Base-by-base conservation (phyloP, 768 basidiomycete genomes). In the Mycena filopes region DNA sequence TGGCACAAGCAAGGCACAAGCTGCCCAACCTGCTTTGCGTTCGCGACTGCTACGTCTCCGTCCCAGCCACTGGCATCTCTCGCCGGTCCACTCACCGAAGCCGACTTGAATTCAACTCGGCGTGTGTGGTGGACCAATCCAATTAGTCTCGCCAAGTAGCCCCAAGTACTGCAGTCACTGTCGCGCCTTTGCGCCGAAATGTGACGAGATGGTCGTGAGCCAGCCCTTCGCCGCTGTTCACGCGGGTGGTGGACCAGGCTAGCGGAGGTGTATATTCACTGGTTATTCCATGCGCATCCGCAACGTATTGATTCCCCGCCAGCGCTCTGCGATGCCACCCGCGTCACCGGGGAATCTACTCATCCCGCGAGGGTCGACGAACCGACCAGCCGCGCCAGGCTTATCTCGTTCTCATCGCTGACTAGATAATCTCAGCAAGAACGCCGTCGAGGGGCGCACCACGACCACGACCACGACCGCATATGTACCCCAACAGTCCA, bases 121-220 rank as follows among this genome's bases (percentile, higher is more conserved):
- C 15, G 79, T 88, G 6, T 93, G 90, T 96, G 65, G 80, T 97
- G 49, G 94, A n/a, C n/a, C n/a, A 97, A 71, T 91, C 92, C 76
- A 97, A 87, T 75, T 95, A 93, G 1, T 95, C 96, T 0, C n/a
- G n/a, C n/a, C n/a, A n/a, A n/a, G n/a, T n/a, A n/a, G n/a, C n/a
- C n/a, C n/a, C n/a, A n/a, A n/a, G n/a, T 90, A 89, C 71, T 98
- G 95, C 71, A 73, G 76, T 6, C 95, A 97, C 73, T 97, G 95
- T 76, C 82, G 83, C 36, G 74, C 79, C 0, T 97, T 98, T 70
- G 89, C 87, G 11, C 91, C 95, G 0, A 94, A 90, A 28, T 98
- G 96, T 94, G 81, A 88, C 43, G 78, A 88, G 54, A 80, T 97
- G 9, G 87, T 86, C 8, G 76, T 78, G 20, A 82, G 81, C 28